Evolutionary conservation across 2,329 filamentous ascomycete species (phyloP).

Genomic region (Beauveria caledonica): DNA sequence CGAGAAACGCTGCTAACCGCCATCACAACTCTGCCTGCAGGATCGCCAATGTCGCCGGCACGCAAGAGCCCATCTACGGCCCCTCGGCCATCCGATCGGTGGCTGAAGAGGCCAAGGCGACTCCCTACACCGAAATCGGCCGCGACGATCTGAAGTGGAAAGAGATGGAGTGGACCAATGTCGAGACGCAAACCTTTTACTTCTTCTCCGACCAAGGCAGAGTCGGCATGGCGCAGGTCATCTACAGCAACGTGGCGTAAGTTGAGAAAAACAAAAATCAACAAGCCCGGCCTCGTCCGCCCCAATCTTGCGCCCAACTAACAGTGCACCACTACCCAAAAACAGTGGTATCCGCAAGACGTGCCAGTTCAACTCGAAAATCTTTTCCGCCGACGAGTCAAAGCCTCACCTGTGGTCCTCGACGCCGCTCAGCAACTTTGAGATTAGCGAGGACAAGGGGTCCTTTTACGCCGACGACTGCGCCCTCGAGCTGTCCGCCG

Average conservation of each 20-base stretch:
- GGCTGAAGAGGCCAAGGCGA: conserved; percentile 67
- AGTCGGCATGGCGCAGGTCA: conserved; percentile 76
- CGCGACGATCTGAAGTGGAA: conserved; percentile 78
- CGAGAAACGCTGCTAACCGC: conserved; percentile 15
- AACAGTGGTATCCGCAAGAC: conserved; percentile 82
- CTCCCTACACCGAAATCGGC: conserved; percentile 70
- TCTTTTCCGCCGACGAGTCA: conserved; percentile 68
- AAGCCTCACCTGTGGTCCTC: conserved; percentile 78
- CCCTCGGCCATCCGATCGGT: conserved; percentile 81
- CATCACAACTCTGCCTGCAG: conserved; percentile 27
- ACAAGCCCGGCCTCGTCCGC: not conserved
- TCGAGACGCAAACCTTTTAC: conserved; percentile 96
- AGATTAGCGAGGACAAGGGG: conserved; percentile 76
- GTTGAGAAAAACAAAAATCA: conserved; percentile 21
- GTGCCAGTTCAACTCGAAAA: conserved; percentile 87
- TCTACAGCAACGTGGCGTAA: conserved; percentile 96
- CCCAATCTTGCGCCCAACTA: conserved; percentile 10
- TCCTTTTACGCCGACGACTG: conserved; percentile 82
- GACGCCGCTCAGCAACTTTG: conserved; percentile 66
- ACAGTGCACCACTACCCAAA: conserved; percentile 14
- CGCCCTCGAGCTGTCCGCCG: conserved; percentile 76
- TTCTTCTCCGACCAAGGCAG: conserved; percentile 70
- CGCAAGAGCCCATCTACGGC: conserved; percentile 93
- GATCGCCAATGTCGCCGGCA: conserved; percentile 78
- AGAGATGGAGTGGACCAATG: conserved; percentile 72